Conservation (phyloP, 2,329 filamentous ascomycete genomes). For the Aureobasidium lini region DNA sequence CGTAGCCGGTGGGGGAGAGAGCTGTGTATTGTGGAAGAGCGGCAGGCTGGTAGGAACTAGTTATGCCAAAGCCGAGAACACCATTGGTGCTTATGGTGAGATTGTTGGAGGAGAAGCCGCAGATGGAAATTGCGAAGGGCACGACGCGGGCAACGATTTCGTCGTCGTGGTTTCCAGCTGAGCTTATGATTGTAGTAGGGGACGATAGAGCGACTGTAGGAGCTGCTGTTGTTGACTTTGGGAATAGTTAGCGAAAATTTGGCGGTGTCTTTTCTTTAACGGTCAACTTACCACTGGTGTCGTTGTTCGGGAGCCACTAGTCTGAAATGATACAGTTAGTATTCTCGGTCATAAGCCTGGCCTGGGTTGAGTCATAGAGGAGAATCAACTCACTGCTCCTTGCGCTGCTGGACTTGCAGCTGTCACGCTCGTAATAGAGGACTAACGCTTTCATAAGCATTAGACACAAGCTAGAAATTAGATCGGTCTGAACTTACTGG, state of each 20-base stretch:
- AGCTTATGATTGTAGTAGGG: neutral
- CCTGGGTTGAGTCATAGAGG: neutral
- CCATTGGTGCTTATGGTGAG: neutral
- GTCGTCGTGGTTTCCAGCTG: neutral
- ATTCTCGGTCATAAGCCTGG: no score
- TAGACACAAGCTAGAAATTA: neutral
- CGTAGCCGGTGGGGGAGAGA: neutral
- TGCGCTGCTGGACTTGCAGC: neutral
- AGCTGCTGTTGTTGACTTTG: neutral
- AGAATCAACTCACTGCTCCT: neutral
- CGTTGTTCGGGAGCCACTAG: neutral
- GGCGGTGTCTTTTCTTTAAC: no score
- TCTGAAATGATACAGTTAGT: neutral
- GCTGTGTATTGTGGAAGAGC: neutral
- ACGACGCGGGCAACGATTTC: neutral
- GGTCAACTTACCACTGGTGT: neutral
- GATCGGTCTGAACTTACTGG: neutral
- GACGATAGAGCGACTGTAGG: neutral
- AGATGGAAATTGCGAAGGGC: neutral
- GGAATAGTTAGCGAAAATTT: neutral
- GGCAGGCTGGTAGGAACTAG: neutral
- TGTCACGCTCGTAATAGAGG: neutral
- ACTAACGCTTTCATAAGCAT: slow-evolving; percentile 4
- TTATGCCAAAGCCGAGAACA: neutral
- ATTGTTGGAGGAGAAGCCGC: neutral